These are phyloP conservation scores for Wickerhamiella brachini DNA, from an alignment of 805 yeast genomes.

Conservation along the genomic window DNA sequence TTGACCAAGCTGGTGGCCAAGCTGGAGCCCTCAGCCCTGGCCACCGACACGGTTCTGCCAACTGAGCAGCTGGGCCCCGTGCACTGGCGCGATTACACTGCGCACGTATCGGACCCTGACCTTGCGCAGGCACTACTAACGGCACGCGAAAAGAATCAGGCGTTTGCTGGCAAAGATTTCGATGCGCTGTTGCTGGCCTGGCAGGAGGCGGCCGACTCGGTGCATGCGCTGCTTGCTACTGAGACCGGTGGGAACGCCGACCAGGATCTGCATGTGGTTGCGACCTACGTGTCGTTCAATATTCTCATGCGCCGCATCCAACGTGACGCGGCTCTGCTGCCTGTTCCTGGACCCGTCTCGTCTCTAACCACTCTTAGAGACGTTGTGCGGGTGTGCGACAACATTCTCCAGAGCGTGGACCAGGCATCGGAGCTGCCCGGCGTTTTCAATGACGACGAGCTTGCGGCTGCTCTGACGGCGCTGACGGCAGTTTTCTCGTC, in stretches of 20 bases:
- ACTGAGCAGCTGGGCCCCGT: constrained; percentile 31
- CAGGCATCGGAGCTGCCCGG: constrained; percentile 78
- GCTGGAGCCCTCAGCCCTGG: constrained; percentile 22
- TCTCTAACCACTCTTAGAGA: constrained; percentile 22
- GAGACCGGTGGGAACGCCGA: constrained; percentile 28
- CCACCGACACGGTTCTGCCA: constrained; percentile 13
- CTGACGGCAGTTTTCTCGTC: constrained; percentile 37
- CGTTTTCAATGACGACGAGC: constrained; percentile 70
- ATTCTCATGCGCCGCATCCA: constrained; percentile 50
- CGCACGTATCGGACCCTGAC: constrained; percentile 55
- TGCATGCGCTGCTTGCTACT: constrained; percentile 38
- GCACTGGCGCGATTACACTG: constrained; percentile 47
- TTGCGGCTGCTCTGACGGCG: constrained; percentile 39
- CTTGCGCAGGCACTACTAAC: constrained; percentile 34
- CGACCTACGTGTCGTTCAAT: constrained; percentile 63
- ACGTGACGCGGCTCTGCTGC: constrained; percentile 43
- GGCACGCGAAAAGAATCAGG: constrained; percentile 19
- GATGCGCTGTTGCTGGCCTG: constrained; percentile 49
- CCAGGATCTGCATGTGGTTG: constrained; percentile 57
- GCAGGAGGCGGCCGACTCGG: constrained; percentile 55
- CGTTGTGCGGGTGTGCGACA: constrained; percentile 35
- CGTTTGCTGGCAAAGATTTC: constrained; percentile 24
- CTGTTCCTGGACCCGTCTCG: constrained; percentile 8
- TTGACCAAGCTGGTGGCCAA: constrained; percentile 29
- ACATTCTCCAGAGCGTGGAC: constrained; percentile 37